Percentiles rank a stretch among this genome's conserved stretches.
Evolutionary conservation across 179 eudicot genomes (phyloP).

Genomic region (Pouteria campechiana): DNA sequence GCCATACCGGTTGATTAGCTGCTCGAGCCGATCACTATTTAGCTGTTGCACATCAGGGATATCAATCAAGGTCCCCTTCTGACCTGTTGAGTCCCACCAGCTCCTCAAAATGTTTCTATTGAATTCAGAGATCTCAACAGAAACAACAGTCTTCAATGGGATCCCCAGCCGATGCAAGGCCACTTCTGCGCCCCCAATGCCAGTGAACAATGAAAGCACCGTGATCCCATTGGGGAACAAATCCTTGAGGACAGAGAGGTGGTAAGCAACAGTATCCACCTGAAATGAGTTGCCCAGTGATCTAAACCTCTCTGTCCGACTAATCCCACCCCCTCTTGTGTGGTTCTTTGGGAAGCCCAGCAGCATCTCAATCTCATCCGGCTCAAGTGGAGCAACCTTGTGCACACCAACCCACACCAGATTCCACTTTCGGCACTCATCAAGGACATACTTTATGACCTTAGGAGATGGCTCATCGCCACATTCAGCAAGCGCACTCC

Average conservation of each 20-base stretch:
- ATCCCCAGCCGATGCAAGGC: conserved; percentile 69
- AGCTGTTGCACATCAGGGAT: conserved; percentile 34
- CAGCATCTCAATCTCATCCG: conserved; percentile 59
- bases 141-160: conserved; percentile 51
- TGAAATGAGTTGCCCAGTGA: conserved; percentile 71
- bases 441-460: conserved; percentile 27
- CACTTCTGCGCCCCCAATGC: conserved; percentile 86
- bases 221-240: conserved; percentile 52
- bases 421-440: conserved; percentile 60
- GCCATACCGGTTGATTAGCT: conserved; percentile 18
- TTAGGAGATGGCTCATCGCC: conserved; percentile 35
- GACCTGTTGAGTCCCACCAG: conserved; percentile 84
- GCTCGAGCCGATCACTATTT: conserved; percentile 16
- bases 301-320: conserved; percentile 57
- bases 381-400: conserved; percentile 56
- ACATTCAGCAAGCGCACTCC: conserved; percentile 19
- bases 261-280: conserved; percentile 86
- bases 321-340: conserved; percentile 58
- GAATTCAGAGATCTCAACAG: conserved; percentile 48
- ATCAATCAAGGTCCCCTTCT: conserved; percentile 40
- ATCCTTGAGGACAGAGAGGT: conserved; percentile 59
- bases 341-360: conserved; percentile 59
- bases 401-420: conserved; percentile 74
- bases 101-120: conserved; percentile 39
- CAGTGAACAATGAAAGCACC: conserved; percentile 67